Evolutionary conservation across 2,329 filamentous ascomycete genomes (phyloP).

Genomic region (Falciphora oryzae): DNA sequence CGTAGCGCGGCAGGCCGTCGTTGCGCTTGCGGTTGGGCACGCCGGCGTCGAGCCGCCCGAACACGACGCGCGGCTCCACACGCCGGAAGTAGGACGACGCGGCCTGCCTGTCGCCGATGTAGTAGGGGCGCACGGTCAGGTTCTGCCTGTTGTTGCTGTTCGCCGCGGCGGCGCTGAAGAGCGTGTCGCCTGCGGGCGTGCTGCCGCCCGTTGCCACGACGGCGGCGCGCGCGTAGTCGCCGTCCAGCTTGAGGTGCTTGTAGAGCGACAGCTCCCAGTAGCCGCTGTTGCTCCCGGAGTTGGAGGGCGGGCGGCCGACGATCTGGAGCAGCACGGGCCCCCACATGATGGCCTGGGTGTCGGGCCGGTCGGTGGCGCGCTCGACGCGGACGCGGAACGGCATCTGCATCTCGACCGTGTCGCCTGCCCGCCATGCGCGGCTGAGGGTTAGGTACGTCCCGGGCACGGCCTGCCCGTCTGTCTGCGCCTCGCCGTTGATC

Average conservation of each 20-base stretch:
- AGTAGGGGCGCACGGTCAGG: conserved; percentile 24
- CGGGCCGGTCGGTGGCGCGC: conserved; percentile 25
- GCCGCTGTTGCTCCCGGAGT: conserved; percentile 13
- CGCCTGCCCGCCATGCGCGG: conserved; percentile 23
- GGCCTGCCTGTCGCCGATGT: conserved; percentile 22
- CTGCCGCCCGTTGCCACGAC: conserved; percentile 19
- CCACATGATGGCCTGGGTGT: conserved; percentile 27
- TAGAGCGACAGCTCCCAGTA: conserved; percentile 25
- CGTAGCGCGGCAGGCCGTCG: conserved; percentile 24
- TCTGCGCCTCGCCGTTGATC: conserved; percentile 21
- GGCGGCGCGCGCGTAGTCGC: conserved; percentile 23
- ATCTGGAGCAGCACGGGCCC: conserved; percentile 25
- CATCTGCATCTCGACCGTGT: conserved; percentile 25
- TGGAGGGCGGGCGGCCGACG: conserved; percentile 20
- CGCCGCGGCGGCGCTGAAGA: conserved; percentile 18
- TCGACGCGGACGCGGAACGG: conserved; percentile 25
- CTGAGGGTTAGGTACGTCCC: conserved; percentile 25
- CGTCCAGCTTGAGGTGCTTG: conserved; percentile 24
- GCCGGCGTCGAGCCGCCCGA: conserved; percentile 21
- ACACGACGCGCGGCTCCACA: conserved; percentile 24
- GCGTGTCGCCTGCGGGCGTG: conserved; percentile 20
- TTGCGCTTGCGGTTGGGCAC: conserved; percentile 26
- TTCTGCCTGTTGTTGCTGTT: conserved; percentile 7
- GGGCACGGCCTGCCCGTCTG: conserved; percentile 13
- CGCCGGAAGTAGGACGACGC: conserved; percentile 27